Evolutionary conservation across 1,139 yeast genomes (phyloP).

Genomic region (Sugiyamaella sp.): DNA sequence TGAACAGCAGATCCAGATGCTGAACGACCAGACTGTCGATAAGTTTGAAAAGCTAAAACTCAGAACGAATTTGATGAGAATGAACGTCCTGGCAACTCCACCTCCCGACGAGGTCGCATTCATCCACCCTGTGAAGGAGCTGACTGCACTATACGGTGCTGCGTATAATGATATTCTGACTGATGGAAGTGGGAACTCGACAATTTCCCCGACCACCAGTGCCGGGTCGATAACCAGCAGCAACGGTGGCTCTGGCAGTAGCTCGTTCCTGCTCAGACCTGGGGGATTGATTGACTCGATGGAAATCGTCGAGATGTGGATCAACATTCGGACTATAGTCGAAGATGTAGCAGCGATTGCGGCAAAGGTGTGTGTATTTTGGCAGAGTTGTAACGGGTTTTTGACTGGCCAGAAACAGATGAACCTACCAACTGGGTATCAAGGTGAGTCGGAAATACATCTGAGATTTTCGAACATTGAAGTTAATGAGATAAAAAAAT

Average conservation of each 20-base stretch:
- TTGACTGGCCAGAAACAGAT: constrained; percentile 50
- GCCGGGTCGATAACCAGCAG: background rate
- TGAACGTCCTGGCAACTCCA: constrained; percentile 38
- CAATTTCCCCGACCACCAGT: background rate
- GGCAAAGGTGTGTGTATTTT: constrained; percentile 47
- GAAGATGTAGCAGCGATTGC: constrained; percentile 45
- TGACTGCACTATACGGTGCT: constrained; percentile 18
- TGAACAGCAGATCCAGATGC: constrained; percentile 49
- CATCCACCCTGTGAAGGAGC: constrained; percentile 28
- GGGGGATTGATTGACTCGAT: constrained; percentile 47
- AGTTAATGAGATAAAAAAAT: constrained; percentile 34
- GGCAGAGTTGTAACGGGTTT: constrained; percentile 52
- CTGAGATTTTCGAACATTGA: constrained; percentile 38
- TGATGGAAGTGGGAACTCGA: constrained; percentile 10
- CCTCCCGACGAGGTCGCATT: constrained; percentile 33
- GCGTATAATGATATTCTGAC: constrained; percentile 12
- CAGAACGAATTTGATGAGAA: constrained; percentile 41
- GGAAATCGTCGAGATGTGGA: constrained; percentile 58
- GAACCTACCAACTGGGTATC: constrained; percentile 48
- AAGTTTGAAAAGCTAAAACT: constrained; percentile 44
- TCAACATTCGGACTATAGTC: constrained; percentile 50
- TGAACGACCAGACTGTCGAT: constrained; percentile 45
- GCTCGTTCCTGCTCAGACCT: background rate
- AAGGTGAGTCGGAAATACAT: constrained; percentile 46
- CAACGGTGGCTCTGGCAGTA: background rate